Base-by-base conservation (phyloP, 2,329 filamentous ascomycete species). In the Penicillium rolfsii region DNA sequence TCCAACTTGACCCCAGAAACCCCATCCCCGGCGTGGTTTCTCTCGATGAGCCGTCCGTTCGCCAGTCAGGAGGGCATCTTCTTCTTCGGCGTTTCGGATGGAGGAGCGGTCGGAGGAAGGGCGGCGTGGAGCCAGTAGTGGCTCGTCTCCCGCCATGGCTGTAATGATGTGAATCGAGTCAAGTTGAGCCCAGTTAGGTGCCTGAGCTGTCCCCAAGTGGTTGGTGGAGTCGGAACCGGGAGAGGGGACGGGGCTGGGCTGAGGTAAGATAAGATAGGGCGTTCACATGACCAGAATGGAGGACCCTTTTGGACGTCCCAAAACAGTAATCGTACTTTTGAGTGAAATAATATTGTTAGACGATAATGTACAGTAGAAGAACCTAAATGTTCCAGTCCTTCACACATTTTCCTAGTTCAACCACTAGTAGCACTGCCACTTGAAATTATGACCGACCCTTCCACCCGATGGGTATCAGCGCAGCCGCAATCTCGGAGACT, bases 381-480 rank as follows among this genome's bases (percentile, higher is more conserved):
- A 30, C 16, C n/a, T 35, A 9, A 14, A 35, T 14, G 35, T 33
- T 33, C 28, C 28, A 3, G 7, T 30, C 19, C 28, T 49, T 49
- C 28, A 11, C 28, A 9, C n/a, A 22, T 35, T 5, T 7, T 35
- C n/a, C n/a, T 22, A 19, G 2, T 22, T 50, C n/a, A 11, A 4
- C 46, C 14, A 6, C 46, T 50, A 50, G 28, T 33, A 38, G n/a
- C 50, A 38, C 45, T 40, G 22, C 43, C 30, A 45, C 24, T 54
- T 16, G 33, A 36, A 19, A 28, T 58, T 14, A 53, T 24, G 54
- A 63, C 45, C 59, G 67, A 55, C 74, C 89, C 69, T 83, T 86
- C 91, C 91, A 96, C 2, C 92, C 93, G 56, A 95, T 84, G 0
- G 93, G 93, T 76, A 98, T 86, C 77, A 99, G 75, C 9, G 93